phyloP scores from a whole-genome alignment of 257 asterid species.

The Solanum sejunctum region DNA sequence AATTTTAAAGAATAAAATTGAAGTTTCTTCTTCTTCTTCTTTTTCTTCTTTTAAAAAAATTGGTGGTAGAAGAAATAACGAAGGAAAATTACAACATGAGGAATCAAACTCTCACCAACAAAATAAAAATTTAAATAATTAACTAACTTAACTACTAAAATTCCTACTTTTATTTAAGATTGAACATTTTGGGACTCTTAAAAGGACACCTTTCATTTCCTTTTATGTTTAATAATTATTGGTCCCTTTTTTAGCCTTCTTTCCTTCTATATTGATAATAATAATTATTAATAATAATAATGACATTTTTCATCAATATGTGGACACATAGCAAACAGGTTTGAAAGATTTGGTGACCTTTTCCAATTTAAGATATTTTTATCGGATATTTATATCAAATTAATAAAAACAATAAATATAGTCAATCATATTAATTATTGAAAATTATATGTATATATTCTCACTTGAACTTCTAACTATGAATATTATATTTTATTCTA shows the following conservation, averaged over 20 bases:
- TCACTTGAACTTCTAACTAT: background rate
- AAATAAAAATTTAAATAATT: too few species aligned
- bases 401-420: background rate
- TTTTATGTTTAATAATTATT: background rate
- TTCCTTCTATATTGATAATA: background rate
- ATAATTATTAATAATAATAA: background rate
- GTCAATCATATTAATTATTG: background rate
- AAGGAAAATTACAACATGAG: too few species aligned
- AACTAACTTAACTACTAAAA: too few species aligned
- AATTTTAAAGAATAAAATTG: background rate
- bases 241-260: background rate
- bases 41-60: too few species aligned
- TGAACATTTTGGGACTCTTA: background rate
- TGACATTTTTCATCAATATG: background rate
- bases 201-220: background rate
- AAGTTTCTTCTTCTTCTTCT: too few species aligned
- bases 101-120: too few species aligned
- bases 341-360: background rate
- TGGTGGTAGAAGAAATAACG: fast-evolving
- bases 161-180: background rate
- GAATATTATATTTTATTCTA: background rate
- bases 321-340: background rate
- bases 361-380: background rate
- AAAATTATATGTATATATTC: background rate
- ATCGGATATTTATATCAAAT: background rate